These are phyloP conservation scores for Lactuca saligna DNA, from an alignment of 129 eudicot genomes.

Conservation along the genomic window DNA sequence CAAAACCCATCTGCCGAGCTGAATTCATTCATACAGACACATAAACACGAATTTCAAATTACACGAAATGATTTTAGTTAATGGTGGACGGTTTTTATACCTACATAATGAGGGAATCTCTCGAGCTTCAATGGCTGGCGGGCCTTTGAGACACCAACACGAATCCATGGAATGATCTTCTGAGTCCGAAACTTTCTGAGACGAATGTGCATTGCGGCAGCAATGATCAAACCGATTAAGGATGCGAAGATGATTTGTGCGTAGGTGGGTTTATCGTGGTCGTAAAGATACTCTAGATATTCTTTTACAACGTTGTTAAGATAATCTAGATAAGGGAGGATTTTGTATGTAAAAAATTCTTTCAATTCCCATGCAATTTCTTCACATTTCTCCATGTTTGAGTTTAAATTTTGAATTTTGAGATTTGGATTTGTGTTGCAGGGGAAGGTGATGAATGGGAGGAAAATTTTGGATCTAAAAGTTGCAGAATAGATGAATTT, in stretches of 20 bases:
- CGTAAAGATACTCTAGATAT: background rate
- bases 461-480: constrained; percentile 32
- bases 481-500: constrained; percentile 27
- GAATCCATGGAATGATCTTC: constrained; percentile 62
- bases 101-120: constrained; percentile 89
- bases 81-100: constrained; percentile 47
- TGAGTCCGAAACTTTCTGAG: constrained; percentile 41
- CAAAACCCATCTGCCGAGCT: constrained; percentile 94
- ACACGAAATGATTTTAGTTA: background rate
- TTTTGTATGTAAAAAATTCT: constrained; percentile 13
- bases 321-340: background rate
- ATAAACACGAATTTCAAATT: constrained; percentile 11
- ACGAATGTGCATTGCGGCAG: constrained; percentile 54
- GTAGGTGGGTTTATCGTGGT: constrained; percentile 34
- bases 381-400: constrained; percentile 33
- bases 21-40: constrained; percentile 30
- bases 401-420: background rate
- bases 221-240: constrained; percentile 67
- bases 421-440: constrained; percentile 11
- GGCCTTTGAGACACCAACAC: constrained; percentile 45
- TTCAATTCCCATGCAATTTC: constrained; percentile 19
- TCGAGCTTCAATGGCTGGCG: constrained; percentile 67
- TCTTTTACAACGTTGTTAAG: background rate
- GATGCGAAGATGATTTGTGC: constrained; percentile 69
- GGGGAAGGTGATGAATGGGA: constrained; percentile 17